Evolutionary conservation across 208 protist genomes (phyloP).

Genomic region (Trypanosoma scelopori): DNA sequence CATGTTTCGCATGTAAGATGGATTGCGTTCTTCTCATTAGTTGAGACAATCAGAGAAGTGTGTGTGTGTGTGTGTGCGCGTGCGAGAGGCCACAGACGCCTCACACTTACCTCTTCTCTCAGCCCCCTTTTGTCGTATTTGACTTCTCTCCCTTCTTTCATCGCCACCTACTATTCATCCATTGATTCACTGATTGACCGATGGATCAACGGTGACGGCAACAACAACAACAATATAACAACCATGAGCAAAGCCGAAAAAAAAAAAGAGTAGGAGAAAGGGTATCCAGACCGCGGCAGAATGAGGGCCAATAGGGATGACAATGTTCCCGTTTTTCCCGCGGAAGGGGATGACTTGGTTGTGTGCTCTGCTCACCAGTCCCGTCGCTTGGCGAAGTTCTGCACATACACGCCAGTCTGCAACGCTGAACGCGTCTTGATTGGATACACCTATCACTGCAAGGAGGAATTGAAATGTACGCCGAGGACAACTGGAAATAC

Average conservation of each 20-base stretch:
- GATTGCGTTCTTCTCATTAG: neutral
- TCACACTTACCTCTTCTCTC: no score
- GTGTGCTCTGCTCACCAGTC: slow-evolving; percentile 51
- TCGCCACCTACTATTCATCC: no score
- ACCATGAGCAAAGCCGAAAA: neutral
- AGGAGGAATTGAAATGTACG: slow-evolving; percentile 35
- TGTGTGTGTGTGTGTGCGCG: no score
- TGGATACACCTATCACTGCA: slow-evolving; percentile 59
- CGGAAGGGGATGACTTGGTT: slow-evolving; percentile 37
- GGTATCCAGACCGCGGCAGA: neutral
- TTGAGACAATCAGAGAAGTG: neutral
- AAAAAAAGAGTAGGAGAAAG: neutral
- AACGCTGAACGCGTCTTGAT: slow-evolving; percentile 72
- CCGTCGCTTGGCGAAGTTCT: slow-evolving; percentile 52
- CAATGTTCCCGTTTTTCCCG: neutral
- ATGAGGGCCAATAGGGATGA: slow-evolving; percentile 23
- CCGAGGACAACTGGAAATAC: slow-evolving; percentile 2
- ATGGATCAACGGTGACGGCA: no score
- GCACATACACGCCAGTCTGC: slow-evolving; percentile 43
- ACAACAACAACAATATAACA: neutral
- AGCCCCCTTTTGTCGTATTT: no score
- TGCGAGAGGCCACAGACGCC: no score
- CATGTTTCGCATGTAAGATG: slow-evolving; percentile 93
- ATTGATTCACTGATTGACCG: no score
- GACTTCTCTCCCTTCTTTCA: no score